phyloP scores from a whole-genome alignment of 768 basidiomycete species.

The Naganishia vishniacii region DNA sequence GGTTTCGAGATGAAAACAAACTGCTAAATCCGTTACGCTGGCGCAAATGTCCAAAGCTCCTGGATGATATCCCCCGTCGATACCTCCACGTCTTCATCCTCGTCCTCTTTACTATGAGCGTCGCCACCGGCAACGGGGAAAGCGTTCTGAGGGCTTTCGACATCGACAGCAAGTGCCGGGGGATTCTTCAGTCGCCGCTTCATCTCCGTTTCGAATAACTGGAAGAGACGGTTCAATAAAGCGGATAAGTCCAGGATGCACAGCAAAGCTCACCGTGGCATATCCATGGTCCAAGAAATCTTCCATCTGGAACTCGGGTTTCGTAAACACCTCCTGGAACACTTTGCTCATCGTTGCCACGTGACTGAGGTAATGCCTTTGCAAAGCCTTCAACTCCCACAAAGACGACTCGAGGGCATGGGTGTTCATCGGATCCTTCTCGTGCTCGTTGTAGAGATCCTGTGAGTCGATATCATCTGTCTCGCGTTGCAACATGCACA shows the following conservation, averaged over 20 bases:
- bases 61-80: constrained; percentile 29
- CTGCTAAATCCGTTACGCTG: too few species aligned
- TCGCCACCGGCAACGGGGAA: constrained; percentile 26
- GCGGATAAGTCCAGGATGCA: constrained; percentile 9
- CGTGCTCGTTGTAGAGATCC: constrained; percentile 67
- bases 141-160: constrained; percentile 28
- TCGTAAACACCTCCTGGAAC: constrained; percentile 85
- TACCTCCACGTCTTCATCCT: constrained; percentile 27
- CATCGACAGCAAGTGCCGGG: constrained; percentile 54
- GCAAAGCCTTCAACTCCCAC: constrained; percentile 82
- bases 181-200: constrained; percentile 75
- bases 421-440: constrained; percentile 69
- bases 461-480: constrained; percentile 51
- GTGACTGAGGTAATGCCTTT: constrained; percentile 73
- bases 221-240: background rate
- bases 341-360: constrained; percentile 84
- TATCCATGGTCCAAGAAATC: constrained; percentile 84
- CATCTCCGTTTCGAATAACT: constrained; percentile 83
- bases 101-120: constrained; percentile 21
- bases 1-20: too few species aligned
- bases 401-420: constrained; percentile 78
- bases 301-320: constrained; percentile 80
- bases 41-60: constrained; percentile 30
- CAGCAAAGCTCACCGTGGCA: constrained; percentile 46
- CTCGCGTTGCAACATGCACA: constrained; percentile 80